Evolutionary conservation across 331 rosid genomes (phyloP).

Genomic region (Malus hybrid): DNA sequence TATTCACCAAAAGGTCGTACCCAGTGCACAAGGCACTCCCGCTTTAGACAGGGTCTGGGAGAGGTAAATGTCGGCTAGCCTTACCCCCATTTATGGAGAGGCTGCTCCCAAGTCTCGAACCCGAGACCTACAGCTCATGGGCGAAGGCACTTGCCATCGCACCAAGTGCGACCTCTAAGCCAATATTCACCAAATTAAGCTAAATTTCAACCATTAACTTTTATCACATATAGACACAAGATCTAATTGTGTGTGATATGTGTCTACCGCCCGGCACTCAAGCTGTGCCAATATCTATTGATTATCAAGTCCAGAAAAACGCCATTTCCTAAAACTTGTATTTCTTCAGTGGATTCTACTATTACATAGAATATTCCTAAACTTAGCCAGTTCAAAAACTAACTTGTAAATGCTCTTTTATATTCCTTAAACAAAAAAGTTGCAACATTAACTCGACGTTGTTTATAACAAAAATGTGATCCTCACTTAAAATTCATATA

Average conservation of each 20-base stretch:
- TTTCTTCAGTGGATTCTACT: neutral
- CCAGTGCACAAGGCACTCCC: too few relatives aligned
- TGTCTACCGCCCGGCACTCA: neutral
- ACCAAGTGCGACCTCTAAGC: too few relatives aligned
- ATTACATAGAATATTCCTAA: neutral
- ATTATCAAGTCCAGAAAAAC: neutral
- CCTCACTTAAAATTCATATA: neutral
- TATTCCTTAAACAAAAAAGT: neutral
- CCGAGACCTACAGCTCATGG: too few relatives aligned
- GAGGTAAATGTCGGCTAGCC: too few relatives aligned
- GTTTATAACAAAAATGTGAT: neutral
- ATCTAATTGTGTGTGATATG: neutral
- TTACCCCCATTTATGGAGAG: too few relatives aligned
- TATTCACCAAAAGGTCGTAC: fast-evolving
- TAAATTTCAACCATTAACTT: neutral
- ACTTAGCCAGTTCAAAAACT: neutral
- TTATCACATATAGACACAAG: neutral
- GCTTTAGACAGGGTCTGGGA: too few relatives aligned
- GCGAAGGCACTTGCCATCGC: too few relatives aligned
- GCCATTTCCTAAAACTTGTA: neutral
- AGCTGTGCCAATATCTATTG: neutral
- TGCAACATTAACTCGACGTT: neutral
- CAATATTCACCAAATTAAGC: constrained; percentile 1
- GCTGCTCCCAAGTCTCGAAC: too few relatives aligned
- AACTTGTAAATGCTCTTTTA: neutral